Base-by-base conservation (phyloP, 192 early-diverging fungal genomes). In the Diversispora eburnea region DNA sequence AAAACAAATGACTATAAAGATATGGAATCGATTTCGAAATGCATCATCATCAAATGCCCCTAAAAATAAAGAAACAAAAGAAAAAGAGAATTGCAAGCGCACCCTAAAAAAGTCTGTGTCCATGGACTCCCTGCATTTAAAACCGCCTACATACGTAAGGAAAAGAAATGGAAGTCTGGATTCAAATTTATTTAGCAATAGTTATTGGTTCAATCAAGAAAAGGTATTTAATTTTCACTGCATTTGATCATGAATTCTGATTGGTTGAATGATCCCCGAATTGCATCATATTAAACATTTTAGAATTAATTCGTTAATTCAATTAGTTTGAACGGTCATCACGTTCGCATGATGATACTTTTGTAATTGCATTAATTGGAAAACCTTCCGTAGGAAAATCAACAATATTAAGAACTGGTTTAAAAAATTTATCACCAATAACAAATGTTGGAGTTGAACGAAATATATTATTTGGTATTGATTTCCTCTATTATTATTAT, bases 361-460 rank as follows among this genome's bases (percentile, higher is more conserved):
- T 48, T 46, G 49, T 67, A 12, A 12, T 67, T 51, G 66, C 66
- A n/a, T 51, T 67, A 33, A 67, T 67, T 12, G 66, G 66, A 15
- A 67, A 67, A 51, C 66, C 66, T 15, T 39, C 45, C 8, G 66
- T 67, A 13, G 48, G 66, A 13, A 67, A 67, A 52, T 67, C 66
- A 67, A 67, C 66, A 33, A 67, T 67, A 8, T 10, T 52, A 8
- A 20, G 66, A 22, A 67, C 66, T 1, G 66, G 66, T 33, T 41
- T 67, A 10, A 48, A 52, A 22, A 67, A 67, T 51, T 17, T 67
- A 8, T 12, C 66, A 3, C 66, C 66, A 67, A 67, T 67, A 67
- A 67, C 8, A 49, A 67, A 52, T 67, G 19, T 67, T 39, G 66
- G 65, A n/a, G n/a, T 25, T 8, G 65, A 67, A 51, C 45, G n/a